phyloP scores from a whole-genome alignment of 306 rosid genomes.

The Erythrophleum fordii region DNA sequence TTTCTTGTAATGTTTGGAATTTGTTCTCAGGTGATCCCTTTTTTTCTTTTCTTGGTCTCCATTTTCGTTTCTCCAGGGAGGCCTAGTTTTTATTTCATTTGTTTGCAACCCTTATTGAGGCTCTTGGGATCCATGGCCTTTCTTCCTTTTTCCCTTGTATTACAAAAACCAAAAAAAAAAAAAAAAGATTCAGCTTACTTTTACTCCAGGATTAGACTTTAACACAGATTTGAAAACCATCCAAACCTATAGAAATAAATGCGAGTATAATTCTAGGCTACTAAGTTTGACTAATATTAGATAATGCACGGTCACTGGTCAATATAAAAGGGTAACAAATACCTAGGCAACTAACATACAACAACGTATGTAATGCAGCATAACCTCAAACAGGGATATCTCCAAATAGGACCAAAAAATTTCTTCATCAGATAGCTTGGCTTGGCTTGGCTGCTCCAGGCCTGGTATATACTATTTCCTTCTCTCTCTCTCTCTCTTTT shows the following conservation, averaged over 20 bases:
- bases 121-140: too few species aligned
- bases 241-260: neutral
- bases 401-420: constrained; percentile 13
- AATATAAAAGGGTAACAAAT: neutral
- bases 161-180: too few species aligned
- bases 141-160: too few species aligned
- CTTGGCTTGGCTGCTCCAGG: constrained; percentile 3
- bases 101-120: too few species aligned
- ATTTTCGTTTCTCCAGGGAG: too few species aligned
- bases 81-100: too few species aligned
- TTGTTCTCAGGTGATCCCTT: too few species aligned
- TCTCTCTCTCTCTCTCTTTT: too few species aligned
- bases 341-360: constrained; percentile 36
- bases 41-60: too few species aligned
- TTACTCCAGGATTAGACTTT: neutral
- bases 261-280: neutral
- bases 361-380: constrained; percentile 22
- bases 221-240: neutral
- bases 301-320: neutral
- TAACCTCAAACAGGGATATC: constrained; percentile 18
- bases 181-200: too few species aligned
- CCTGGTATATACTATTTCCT: neutral
- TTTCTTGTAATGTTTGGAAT: too few species aligned
- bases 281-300: neutral
- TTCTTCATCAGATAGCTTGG: neutral